These are phyloP conservation scores for Aspergillus bombycis DNA, from an alignment of 2,329 filamentous ascomycete species.

Conservation along the genomic window DNA sequence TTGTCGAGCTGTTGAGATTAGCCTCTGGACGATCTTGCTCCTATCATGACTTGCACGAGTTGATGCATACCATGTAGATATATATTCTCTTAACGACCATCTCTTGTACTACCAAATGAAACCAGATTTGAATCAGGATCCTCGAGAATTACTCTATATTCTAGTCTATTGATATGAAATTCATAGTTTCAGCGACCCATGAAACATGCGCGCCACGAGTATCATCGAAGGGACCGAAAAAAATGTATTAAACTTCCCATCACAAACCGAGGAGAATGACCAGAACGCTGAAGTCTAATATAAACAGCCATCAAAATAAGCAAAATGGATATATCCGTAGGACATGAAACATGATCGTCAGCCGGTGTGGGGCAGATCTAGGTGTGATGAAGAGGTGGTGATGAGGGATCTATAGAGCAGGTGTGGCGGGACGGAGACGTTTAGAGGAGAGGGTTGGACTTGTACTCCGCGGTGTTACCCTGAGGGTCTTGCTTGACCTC, in stretches of 20 bases:
- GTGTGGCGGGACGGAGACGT: slow-evolving; percentile 10
- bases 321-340: slow-evolving; percentile 10
- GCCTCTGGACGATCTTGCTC: neutral
- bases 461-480: slow-evolving; percentile 59
- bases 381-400: neutral
- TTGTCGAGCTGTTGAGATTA: neutral
- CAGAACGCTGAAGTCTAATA: slow-evolving; percentile 26
- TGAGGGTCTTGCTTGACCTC: slow-evolving; percentile 48
- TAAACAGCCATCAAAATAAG: slow-evolving; percentile 21
- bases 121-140: neutral
- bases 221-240: slow-evolving; percentile 7
- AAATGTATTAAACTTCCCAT: slow-evolving; percentile 8
- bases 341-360: slow-evolving; percentile 8
- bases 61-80: neutral
- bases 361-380: neutral
- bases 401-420: neutral
- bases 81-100: neutral
- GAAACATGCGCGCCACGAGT: neutral
- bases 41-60: neutral
- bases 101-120: neutral
- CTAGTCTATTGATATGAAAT: slow-evolving; percentile 9
- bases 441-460: slow-evolving; percentile 66
- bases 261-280: slow-evolving; percentile 7
- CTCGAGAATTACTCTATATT: slow-evolving; percentile 14
- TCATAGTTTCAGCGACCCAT: neutral